Conservation (phyloP, 2,329 filamentous ascomycete genomes). For the Penicillium sp. region DNA sequence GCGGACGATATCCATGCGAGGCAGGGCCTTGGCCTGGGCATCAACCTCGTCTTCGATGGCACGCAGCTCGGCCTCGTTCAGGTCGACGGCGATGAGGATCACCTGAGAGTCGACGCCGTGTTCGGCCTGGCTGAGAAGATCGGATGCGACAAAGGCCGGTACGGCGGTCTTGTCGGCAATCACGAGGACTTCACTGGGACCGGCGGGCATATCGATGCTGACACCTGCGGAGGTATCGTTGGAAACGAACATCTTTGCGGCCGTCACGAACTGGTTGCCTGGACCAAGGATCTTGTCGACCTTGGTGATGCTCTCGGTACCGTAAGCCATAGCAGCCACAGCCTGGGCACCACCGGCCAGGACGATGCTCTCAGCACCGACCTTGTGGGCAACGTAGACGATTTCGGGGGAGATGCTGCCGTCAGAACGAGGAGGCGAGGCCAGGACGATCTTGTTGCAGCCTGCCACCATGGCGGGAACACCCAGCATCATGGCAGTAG, state of each 20-base stretch:
- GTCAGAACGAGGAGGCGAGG: conserved; percentile 84
- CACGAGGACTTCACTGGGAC: conserved; percentile 94
- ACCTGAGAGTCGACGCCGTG: conserved; percentile 97
- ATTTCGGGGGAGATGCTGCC: conserved; percentile 94
- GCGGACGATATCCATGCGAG: conserved; percentile 87
- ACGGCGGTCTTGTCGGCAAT: conserved; percentile 85
- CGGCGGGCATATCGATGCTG: conserved; percentile 97
- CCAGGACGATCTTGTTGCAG: conserved; percentile 90
- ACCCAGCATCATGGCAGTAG: conserved; percentile 95
- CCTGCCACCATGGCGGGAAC: conserved; percentile 97
- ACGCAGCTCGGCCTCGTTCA: conserved; percentile 68
- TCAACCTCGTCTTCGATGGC: conserved; percentile 93
- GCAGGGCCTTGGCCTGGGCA: conserved; percentile 79
- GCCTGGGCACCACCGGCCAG: conserved; percentile 94
- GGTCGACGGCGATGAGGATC: conserved; percentile 79
- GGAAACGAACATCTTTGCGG: conserved; percentile 96
- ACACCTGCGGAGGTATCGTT: conserved; percentile 96
- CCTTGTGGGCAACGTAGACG: conserved; percentile 94
- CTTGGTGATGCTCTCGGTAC: conserved; percentile 89
- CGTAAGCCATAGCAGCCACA: conserved; percentile 94
- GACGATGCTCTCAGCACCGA: conserved; percentile 93
- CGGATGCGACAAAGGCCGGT: conserved; percentile 91
- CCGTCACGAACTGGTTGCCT: conserved; percentile 97
- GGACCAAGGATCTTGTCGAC: conserved; percentile 98
- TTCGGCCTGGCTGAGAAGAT: conserved; percentile 92